Evolutionary conservation across 192 early-diverging fungal species (phyloP).

Genomic region (Allomyces arbusculus): DNA sequence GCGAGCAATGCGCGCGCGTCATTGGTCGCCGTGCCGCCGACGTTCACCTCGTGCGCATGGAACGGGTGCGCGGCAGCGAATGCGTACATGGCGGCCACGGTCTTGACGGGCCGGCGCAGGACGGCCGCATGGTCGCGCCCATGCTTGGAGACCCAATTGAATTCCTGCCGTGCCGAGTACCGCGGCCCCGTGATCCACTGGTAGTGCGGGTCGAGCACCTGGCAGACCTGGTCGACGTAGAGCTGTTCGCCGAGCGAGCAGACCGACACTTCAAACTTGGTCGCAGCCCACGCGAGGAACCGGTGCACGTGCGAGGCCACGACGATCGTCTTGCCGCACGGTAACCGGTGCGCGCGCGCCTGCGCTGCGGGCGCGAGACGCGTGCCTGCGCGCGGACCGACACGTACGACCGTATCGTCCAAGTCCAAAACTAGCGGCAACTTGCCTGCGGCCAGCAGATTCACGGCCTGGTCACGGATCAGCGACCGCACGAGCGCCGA

Average conservation of each 20-base stretch:
- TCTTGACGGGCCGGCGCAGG: conserved; percentile 37
- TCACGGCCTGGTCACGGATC: conserved; percentile 28
- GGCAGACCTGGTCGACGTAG: conserved; percentile 48
- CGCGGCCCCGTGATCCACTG: conserved; percentile 33
- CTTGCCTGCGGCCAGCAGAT: conserved; percentile 21
- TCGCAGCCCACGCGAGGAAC: conserved; percentile 53
- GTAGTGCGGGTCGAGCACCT: conserved; percentile 36
- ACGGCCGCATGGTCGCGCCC: conserved; percentile 8
- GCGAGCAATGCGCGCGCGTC: too few relatives aligned
- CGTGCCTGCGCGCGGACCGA: conserved; percentile 23
- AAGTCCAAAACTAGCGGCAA: conserved; percentile 55
- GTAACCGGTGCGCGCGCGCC: too few relatives aligned
- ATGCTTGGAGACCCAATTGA: conserved; percentile 26
- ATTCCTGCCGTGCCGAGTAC: conserved; percentile 49
- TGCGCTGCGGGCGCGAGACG: too few relatives aligned
- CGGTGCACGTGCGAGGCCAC: conserved; percentile 22
- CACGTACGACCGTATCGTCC: conserved; percentile 53
- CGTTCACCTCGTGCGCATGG: too few relatives aligned
- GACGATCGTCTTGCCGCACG: too few relatives aligned
- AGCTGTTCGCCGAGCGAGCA: conserved; percentile 56
- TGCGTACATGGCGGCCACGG: conserved; percentile 41
- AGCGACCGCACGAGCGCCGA: conserved; percentile 23
- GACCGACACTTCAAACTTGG: conserved; percentile 46
- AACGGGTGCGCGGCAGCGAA: conserved; percentile 19
- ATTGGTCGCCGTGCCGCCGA: too few relatives aligned